Conservation (phyloP, 805 yeast genomes). For the Barnettozyma salicaria region DNA sequence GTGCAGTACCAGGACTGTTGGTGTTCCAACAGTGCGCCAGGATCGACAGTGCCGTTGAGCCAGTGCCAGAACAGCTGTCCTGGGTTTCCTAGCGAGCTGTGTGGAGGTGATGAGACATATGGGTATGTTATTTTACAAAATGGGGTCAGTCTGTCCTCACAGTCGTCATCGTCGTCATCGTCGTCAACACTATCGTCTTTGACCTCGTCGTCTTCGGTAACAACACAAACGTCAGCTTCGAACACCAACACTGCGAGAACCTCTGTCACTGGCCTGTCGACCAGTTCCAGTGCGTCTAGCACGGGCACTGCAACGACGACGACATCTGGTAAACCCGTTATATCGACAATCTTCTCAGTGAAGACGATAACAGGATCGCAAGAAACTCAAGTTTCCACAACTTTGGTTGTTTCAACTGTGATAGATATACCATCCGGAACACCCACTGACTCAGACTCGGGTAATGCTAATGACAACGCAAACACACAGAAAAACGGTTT, state of each 20-base stretch:
- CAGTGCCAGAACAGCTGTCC: conserved; percentile 37
- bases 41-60: conserved; percentile 28
- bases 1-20: conserved; percentile 49
- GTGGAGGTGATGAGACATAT: conserved; percentile 43
- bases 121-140: conserved; percentile 44
- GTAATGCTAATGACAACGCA: conserved; percentile 2
- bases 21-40: conserved; percentile 54
- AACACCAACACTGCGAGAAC: neutral
- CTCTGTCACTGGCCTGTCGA: conserved; percentile 1
- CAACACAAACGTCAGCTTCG: conserved; percentile 4
- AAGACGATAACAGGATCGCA: conserved; percentile 32
- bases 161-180: conserved; percentile 7
- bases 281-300: too few species aligned
- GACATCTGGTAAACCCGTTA: conserved; percentile 19
- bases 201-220: conserved; percentile 1
- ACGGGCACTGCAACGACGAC: too few species aligned
- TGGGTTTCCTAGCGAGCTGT: conserved; percentile 37
- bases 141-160: conserved; percentile 20
- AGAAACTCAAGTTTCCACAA: conserved; percentile 23
- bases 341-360: conserved; percentile 31
- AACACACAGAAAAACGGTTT: conserved; percentile 35
- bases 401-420: conserved; percentile 24
- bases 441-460: conserved; percentile 14
- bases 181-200: conserved; percentile 7
- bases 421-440: conserved; percentile 20